Conservation (phyloP, 2,329 filamentous ascomycete species). For the Didymella segeticola region DNA sequence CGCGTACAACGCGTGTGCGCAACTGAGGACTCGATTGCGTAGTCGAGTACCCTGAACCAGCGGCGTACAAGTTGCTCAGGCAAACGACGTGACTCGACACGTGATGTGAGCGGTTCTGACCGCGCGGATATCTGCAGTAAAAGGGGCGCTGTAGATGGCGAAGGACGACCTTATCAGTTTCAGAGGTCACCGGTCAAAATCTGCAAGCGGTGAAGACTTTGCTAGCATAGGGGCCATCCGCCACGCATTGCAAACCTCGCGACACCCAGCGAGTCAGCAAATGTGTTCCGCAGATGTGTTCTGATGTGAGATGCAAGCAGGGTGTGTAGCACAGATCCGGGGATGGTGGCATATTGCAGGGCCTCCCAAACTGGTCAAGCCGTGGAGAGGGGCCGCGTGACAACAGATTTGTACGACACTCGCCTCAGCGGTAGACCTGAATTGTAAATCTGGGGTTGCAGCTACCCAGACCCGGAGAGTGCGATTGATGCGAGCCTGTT, state of each 20-base stretch:
- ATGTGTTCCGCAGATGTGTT: neutral
- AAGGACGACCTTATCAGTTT: slow-evolving; percentile 11
- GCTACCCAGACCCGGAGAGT: neutral
- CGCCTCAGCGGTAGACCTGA: slow-evolving; percentile 5
- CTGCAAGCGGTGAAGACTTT: slow-evolving; percentile 20
- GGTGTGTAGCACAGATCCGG: slow-evolving; percentile 12
- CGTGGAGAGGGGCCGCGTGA: slow-evolving; percentile 15
- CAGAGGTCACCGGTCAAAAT: slow-evolving; percentile 14
- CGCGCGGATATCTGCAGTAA: slow-evolving; percentile 2
- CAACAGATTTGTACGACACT: slow-evolving; percentile 1
- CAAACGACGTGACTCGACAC: neutral
- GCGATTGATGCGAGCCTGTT: neutral
- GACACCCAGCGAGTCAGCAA: slow-evolving; percentile 3
- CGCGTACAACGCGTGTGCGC: slow-evolving; percentile 3
- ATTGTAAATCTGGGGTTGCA: neutral
- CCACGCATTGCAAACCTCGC: neutral
- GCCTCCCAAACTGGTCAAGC: slow-evolving; percentile 1
- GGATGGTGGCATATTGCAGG: slow-evolving; percentile 3
- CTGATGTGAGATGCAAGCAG: slow-evolving; percentile 18
- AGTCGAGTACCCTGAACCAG: neutral
- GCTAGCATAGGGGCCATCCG: slow-evolving; percentile 11
- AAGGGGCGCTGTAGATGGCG: neutral
- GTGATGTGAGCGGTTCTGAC: neutral
- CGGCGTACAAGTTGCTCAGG: neutral
- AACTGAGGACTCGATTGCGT: neutral